Conservation (phyloP, 148 eudicot species). For the Salicornia ramosissima region DNA sequence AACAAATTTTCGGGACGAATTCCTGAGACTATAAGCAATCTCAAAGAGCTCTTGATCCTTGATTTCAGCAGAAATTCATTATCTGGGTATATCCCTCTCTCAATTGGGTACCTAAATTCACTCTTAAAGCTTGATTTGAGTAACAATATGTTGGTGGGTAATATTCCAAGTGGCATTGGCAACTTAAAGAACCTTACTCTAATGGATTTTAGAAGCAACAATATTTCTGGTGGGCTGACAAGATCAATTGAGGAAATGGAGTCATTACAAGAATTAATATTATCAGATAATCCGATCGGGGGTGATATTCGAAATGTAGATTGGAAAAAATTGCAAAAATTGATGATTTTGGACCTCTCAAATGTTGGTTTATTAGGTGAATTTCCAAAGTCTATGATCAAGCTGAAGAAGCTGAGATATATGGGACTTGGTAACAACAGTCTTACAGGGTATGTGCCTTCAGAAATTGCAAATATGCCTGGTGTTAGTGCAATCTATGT, state of each 20-base stretch:
- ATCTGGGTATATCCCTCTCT: constrained; percentile 54
- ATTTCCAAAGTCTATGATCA: constrained; percentile 56
- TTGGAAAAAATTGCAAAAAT: constrained; percentile 51
- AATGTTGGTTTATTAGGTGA: constrained; percentile 53
- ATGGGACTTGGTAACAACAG: constrained; percentile 66
- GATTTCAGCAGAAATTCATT: constrained; percentile 72
- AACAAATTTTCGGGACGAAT: constrained; percentile 49
- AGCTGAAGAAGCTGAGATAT: constrained; percentile 51
- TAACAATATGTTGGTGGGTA: constrained; percentile 53
- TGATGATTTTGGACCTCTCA: constrained; percentile 57
- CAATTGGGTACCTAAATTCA: constrained; percentile 52
- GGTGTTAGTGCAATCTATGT: constrained; percentile 58
- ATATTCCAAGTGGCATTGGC: constrained; percentile 45
- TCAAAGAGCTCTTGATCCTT: constrained; percentile 59
- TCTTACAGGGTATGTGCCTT: constrained; percentile 56
- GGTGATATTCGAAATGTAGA: constrained; percentile 48
- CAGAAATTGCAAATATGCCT: constrained; percentile 47
- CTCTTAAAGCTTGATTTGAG: constrained; percentile 84
- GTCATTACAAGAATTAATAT: constrained; percentile 61
- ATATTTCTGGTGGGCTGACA: constrained; percentile 53
- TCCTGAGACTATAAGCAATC: constrained; percentile 45
- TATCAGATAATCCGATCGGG: constrained; percentile 66
- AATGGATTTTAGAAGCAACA: constrained; percentile 67
- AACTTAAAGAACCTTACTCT: constrained; percentile 59
- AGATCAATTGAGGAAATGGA: constrained; percentile 51